Percentiles rank a stretch among this genome's conserved stretches.
Evolutionary conservation across 2,329 filamentous ascomycete genomes (phyloP).

Genomic region (Pseudogymnoascus sp.): DNA sequence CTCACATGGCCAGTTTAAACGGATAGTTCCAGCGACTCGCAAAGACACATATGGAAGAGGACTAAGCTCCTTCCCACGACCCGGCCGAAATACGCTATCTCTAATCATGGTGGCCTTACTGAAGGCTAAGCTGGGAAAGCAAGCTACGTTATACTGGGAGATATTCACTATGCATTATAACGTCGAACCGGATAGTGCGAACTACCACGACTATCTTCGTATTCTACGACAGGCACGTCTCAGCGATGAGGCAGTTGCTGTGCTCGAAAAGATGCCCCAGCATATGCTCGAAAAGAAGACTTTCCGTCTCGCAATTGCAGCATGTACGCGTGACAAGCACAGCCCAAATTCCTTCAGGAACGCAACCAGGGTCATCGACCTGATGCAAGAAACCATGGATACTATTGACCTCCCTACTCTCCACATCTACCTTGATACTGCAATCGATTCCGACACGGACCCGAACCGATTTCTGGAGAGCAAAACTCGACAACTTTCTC

Average conservation of each 20-base stretch:
- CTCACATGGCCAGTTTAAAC: conserved; percentile 7
- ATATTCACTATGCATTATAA: conserved; percentile 52
- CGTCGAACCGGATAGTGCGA: conserved; percentile 64
- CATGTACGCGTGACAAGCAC: conserved; percentile 67
- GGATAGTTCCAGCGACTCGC: conserved; percentile 11
- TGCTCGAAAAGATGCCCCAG: conserved; percentile 49
- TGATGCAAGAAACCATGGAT: conserved; percentile 44
- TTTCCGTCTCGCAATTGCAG: conserved; percentile 65
- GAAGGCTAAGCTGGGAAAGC: conserved; percentile 49
- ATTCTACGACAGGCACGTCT: conserved; percentile 58
- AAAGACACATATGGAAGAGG: conserved; percentile 10
- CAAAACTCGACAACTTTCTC: conserved; percentile 2
- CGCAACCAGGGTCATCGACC: conserved; percentile 55
- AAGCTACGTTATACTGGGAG: conserved; percentile 73
- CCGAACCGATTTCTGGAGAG: conserved; percentile 33
- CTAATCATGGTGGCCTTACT: conserved; percentile 59
- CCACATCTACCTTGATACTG: conserved; percentile 48
- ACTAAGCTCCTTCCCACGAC: conserved; percentile 33
- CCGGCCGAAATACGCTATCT: conserved; percentile 54
- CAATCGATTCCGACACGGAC: conserved; percentile 35
- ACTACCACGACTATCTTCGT: conserved; percentile 61
- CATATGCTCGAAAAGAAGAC: conserved; percentile 41
- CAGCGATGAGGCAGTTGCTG: conserved; percentile 50
- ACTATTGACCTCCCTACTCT: conserved; percentile 45
- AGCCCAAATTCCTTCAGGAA: conserved; percentile 62